Base-by-base conservation (phyloP, 2,329 filamentous ascomycete species). In the Alternaria postmessia region DNA sequence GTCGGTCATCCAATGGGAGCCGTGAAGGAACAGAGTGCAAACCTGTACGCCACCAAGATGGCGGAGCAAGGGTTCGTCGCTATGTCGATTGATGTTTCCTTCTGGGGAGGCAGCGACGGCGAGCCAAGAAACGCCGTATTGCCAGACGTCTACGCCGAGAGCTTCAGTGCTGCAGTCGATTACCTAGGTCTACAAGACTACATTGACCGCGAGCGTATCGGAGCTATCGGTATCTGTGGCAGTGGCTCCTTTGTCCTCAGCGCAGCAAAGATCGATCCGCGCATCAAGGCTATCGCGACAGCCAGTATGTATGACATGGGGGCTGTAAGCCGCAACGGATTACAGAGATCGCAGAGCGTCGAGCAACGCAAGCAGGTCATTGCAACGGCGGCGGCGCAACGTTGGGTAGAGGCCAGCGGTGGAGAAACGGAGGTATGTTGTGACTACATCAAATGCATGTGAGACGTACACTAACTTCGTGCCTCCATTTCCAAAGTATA, bases 251-350 rank as follows among this genome's bases (percentile, higher is more conserved):
- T 69, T 41, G 53, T 75, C 8, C 72, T 80, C 61, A 75, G 74
- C 56, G 78, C 78, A 0, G 77, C 78, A 3, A 78, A 79, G 58
- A 72, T 78, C 16, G 62, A 74, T 61, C 54, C 66, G 0, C 74
- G 72, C 7, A 53, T 75, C 20, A 54, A 68, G 47, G 68, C 68
- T 20, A 57, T 70, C 51, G 68, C 68, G 3, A 71, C 68, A 12
- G 34, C 62, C 18, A 67, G 65, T 56, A 69, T 70, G 68, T 69
- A 69, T 41, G 61, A 66, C 43, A 67, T 68, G 64, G 62, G 65
- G 4, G 56, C 64, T 18, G 56, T 53, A 1, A 39, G 18, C 20
- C 65, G 64, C 20, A 57, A 65, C 28, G 62, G 64, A 4, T 20
- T 68, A 22, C 55, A 44, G 36, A 43, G 57, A n/a, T 36, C 46